Evolutionary conservation across 106 monocot species (phyloP).

Genomic region (Dioscorea alata): DNA sequence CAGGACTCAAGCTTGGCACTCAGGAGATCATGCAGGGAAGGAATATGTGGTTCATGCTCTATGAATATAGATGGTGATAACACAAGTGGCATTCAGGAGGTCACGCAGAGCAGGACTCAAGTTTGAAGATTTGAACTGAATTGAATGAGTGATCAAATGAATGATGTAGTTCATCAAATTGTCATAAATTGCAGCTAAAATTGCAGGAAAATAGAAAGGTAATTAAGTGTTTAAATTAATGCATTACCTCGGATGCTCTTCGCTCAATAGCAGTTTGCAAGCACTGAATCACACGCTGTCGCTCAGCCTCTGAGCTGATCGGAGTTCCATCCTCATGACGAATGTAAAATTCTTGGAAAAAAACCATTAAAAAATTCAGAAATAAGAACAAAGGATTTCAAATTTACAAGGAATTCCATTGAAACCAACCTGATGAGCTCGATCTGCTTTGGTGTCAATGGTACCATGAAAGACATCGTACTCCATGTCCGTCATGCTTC

Average conservation of each 20-base stretch:
- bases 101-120: too few species aligned
- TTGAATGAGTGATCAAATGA: too few species aligned
- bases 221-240: constrained; percentile 2
- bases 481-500: constrained; percentile 90
- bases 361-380: too few species aligned
- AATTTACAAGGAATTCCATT: background rate
- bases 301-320: constrained; percentile 84
- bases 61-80: constrained; percentile 84
- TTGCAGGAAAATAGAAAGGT: constrained; percentile 8
- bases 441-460: constrained; percentile 55
- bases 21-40: constrained; percentile 73
- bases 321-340: constrained; percentile 74
- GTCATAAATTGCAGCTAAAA: too few species aligned
- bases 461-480: constrained; percentile 90
- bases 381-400: too few species aligned
- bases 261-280: constrained; percentile 73
- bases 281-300: constrained; percentile 80
- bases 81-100: constrained; percentile 64
- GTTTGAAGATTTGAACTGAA: too few species aligned
- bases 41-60: constrained; percentile 71
- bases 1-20: constrained; percentile 48
- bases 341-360: constrained; percentile 80
- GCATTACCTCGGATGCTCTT: constrained; percentile 62
- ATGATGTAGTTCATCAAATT: too few species aligned
- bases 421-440: constrained; percentile 47